These are phyloP conservation scores for Cucurbita moschata DNA, from an alignment of 306 rosid species.

Conservation along the genomic window DNA sequence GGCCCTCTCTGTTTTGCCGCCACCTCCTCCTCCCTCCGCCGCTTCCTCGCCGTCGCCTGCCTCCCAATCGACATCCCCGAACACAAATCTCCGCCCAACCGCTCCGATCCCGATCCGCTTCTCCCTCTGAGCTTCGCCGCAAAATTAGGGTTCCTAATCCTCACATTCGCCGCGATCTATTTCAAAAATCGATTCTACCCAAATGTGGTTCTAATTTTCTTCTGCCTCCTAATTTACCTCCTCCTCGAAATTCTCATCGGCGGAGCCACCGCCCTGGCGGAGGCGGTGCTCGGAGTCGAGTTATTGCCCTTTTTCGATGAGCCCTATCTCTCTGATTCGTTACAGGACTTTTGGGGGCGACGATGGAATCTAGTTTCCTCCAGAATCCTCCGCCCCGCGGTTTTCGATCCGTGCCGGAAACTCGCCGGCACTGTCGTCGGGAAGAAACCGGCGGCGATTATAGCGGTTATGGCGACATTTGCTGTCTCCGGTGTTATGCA, in stretches of 20 bases:
- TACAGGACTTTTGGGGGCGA: conserved; percentile 66
- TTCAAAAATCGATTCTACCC: conserved; percentile 18
- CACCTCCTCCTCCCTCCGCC: conserved; percentile 26
- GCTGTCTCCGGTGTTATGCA: conserved; percentile 54
- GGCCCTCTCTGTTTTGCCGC: conserved; percentile 23
- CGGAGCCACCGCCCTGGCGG: conserved; percentile 19
- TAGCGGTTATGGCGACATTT: conserved; percentile 31
- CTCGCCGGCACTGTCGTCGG: conserved; percentile 5
- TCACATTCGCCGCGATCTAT: not conserved
- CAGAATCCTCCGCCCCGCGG: conserved; percentile 31
- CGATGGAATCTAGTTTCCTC: conserved; percentile 67
- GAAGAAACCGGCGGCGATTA: conserved; percentile 22
- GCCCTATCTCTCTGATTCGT: conserved; percentile 46
- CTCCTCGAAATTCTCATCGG: conserved; percentile 31
- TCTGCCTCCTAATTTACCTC: conserved; percentile 37
- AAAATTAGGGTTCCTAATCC: not conserved
- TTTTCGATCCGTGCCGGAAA: conserved; percentile 32
- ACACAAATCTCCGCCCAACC: conserved; percentile 4
- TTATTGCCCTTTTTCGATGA: conserved; percentile 50
- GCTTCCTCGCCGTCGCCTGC: conserved; percentile 41
- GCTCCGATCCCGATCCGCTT: conserved; percentile 14
- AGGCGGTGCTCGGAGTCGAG: conserved; percentile 25
- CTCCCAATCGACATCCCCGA: conserved; percentile 47
- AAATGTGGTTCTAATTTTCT: conserved; percentile 14
- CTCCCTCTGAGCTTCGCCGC: conserved; percentile 15